Evolutionary conservation across 2,329 filamentous ascomycete genomes (phyloP), one percentile per base, ranked within the genome.

Genomic region (Rhinocladiella mackenziei): DNA sequence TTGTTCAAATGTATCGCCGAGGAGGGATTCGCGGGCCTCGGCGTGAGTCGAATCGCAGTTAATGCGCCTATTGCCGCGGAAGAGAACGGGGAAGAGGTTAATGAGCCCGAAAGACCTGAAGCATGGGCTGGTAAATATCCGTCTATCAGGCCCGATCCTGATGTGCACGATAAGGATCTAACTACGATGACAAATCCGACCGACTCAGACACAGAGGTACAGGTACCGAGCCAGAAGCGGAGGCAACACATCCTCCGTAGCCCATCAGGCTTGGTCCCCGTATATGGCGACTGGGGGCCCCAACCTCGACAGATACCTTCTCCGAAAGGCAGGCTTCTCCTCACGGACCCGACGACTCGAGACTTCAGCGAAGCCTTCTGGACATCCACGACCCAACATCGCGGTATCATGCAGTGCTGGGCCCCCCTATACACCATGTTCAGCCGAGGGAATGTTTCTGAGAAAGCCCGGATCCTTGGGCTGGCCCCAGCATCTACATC

Each of bases 351-450:
- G 1, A 61, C 62, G 0, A 41, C 58, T 1, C 39, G 58, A 1
- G 83, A 91, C 58, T 84, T 94, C 46, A 62, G 70, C 1, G 45
- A 62, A 1, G 83, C 88, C 0, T 78, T 94, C 51, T 97, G 91
- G 91, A 84, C 85, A 1, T 77, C 74, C 9, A 82, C 84, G 3
- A 78, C 75, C 39, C 89, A 95, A 62, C 86, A 88, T 59, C 74
- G 78, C 45, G 84, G 83, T 2, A 84, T 97, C 45, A 66, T 71
- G 25, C 91, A 97, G 68, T 82, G 77, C 2, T 97, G 89, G 89
- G 85, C 89, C 1, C 91, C 91, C 10, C 67, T 82, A 1, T 89
- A 88, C 73, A 94, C 89, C 18, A 96, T 96, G 89, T 97, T 97
- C 63, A 89, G 84, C 51, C 78, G 89, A 1, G 89, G 91, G 3